Base-by-base conservation (phyloP, 2,329 filamentous ascomycete species). In the Taxawa tesnikishii region DNA sequence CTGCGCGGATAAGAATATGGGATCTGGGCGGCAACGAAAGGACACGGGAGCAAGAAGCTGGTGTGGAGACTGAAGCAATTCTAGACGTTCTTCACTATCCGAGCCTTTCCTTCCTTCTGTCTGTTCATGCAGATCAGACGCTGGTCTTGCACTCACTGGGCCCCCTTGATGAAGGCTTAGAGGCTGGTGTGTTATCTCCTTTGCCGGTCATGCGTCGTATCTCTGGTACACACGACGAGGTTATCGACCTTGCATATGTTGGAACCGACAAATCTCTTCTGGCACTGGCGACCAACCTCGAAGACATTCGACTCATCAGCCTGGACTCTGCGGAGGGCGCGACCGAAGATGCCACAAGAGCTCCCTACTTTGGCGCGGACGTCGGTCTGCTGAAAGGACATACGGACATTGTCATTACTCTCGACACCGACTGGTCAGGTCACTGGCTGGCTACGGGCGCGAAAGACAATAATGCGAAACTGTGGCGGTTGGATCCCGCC, bases 381-480 rank as follows among this genome's bases (percentile, higher is more conserved):
- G 69, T 94, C 24, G 83, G 78, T 2, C 64, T 90, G 15, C 67
- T 98, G 2, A 83, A 83, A 49, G 90, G 90, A 1, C 90, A 98
- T 45, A 78, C 87, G 30, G 90, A 98, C 45, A 94, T 98, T 31
- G 82, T 98, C 38, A 93, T 98, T 45, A 87, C 85, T 37, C 65
- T 98, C 25, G 87, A 94, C 51, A 77, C 84, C 3, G 90, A 98
- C 58, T 94, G 85, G 84, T 96, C 90, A 7, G 92, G 92, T 1
- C 78, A 90, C 53, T 98, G 90, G 90, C 72, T 98, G 24, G 88
- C 81, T 9, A 96, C 90, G 2, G 90, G 88, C 32, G 83, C 90
- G 14, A 98, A 98, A 59, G 90, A 98, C 54, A 98, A 96, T 49
- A 90, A 82, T 3, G 90, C 88, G 12, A 77, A 82, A 42, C 60